These are phyloP conservation scores for Sphagnum tenellum DNA, from an alignment of 225 moss, liverwort and hornwort genomes.

Conservation along the genomic window DNA sequence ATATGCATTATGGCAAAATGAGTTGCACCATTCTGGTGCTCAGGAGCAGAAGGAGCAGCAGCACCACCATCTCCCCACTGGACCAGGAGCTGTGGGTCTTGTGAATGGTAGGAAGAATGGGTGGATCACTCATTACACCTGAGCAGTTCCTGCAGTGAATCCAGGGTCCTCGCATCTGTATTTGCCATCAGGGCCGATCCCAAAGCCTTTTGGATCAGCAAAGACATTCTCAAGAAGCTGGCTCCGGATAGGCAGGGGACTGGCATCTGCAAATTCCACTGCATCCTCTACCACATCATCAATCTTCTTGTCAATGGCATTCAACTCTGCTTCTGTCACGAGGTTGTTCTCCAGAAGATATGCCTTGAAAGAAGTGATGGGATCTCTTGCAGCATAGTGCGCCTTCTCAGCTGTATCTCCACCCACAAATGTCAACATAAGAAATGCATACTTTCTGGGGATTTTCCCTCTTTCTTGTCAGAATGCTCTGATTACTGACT, in stretches of 20 bases:
- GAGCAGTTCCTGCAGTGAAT: slow-evolving; percentile 84
- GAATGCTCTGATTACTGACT: no score
- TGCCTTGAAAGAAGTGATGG: slow-evolving; percentile 69
- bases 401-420: slow-evolving; percentile 75
- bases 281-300: slow-evolving; percentile 74
- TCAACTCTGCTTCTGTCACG: slow-evolving; percentile 64
- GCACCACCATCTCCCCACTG: no score
- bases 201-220: slow-evolving; percentile 82
- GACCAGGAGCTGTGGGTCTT: no score
- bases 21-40: no score
- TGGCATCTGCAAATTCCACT: slow-evolving; percentile 87
- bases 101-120: no score
- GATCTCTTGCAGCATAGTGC: slow-evolving; percentile 81
- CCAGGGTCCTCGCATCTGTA: slow-evolving; percentile 94
- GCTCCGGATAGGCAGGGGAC: slow-evolving; percentile 81
- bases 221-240: slow-evolving; percentile 94
- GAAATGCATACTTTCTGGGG: no score
- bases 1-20: no score
- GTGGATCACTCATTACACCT: slow-evolving; percentile 32
- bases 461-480: no score
- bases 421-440: no score
- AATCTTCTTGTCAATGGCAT: slow-evolving; percentile 75
- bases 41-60: no score
- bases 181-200: slow-evolving; percentile 84
- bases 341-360: slow-evolving; percentile 70